Evolutionary conservation across 2,329 filamentous ascomycete species (phyloP).

Genomic region (Fusarium camptoceras): DNA sequence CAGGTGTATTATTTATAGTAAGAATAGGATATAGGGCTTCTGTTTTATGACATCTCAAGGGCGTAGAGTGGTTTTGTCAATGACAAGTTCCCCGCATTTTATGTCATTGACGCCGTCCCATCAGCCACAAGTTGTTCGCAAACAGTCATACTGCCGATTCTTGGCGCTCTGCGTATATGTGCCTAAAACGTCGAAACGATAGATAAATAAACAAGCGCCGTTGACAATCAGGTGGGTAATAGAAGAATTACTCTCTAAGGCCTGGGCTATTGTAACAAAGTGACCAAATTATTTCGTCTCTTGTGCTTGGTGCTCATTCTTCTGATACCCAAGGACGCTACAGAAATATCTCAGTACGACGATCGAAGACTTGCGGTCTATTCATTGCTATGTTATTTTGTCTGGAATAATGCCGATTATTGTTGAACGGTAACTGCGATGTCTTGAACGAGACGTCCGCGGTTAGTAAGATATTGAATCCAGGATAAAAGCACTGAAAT

Average conservation of each 20-base stretch:
- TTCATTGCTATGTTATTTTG: not conserved
- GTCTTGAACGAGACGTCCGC: not conserved
- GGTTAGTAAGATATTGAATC: not conserved
- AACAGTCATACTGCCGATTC: not conserved
- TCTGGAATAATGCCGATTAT: not conserved
- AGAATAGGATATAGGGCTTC: not conserved
- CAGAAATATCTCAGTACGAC: not conserved
- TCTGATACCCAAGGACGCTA: too few species aligned
- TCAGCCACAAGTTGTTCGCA: not conserved
- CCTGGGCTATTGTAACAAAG: too few species aligned
- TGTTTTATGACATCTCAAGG: not conserved
- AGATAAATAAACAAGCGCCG: not conserved
- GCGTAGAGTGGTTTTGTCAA: not conserved
- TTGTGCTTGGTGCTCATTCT: too few species aligned
- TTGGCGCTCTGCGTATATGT: too few species aligned
- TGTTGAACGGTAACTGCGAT: not conserved
- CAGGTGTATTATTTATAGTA: not conserved
- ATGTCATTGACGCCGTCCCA: not conserved
- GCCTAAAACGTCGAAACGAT: fast-evolving
- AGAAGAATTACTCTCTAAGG: too few species aligned
- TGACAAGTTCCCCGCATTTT: constrained; percentile 10
- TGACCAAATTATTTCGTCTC: too few species aligned
- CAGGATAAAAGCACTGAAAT: not conserved
- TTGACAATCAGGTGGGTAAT: not conserved
- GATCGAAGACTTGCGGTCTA: not conserved